A percentile compares a stretch with the other conserved stretches of the same genome.
phyloP scores from a whole-genome alignment of 139 green algal genomes.

The Pleodorina starrii region DNA sequence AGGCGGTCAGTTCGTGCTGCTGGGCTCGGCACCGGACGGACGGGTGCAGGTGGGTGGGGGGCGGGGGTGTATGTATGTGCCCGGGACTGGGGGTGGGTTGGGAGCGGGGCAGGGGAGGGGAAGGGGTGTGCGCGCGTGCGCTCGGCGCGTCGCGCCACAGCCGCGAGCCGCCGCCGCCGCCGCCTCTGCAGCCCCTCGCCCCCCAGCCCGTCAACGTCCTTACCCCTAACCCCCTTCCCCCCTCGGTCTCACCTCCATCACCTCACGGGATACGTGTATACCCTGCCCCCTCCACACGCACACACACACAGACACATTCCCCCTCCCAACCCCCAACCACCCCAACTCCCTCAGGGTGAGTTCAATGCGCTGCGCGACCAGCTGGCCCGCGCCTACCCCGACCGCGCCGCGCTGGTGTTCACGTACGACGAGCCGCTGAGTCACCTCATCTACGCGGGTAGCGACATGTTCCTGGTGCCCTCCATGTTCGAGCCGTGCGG shows the following conservation, averaged over 20 bases:
- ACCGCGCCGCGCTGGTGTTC: conserved; percentile 83
- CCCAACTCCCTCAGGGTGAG: conserved; percentile 70
- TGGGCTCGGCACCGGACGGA: conserved; percentile 92
- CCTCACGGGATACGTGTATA: too few relatives aligned
- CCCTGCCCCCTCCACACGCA: conserved; percentile 50
- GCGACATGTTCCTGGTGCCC: conserved; percentile 96
- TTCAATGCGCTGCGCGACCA: conserved; percentile 86
- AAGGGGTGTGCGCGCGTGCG: too few relatives aligned
- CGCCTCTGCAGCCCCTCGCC: too few relatives aligned
- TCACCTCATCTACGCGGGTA: conserved; percentile 94
- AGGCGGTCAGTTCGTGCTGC: conserved; percentile 97
- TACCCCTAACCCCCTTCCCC: too few relatives aligned
- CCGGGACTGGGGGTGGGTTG: not conserved
- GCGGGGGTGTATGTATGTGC: not conserved
- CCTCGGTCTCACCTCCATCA: too few relatives aligned
- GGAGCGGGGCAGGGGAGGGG: too few relatives aligned
- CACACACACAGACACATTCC: not conserved
- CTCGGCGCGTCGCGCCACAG: too few relatives aligned
- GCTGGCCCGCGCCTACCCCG: conserved; percentile 82
- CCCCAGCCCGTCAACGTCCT: too few relatives aligned
- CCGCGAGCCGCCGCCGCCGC: too few relatives aligned
- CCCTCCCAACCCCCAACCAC: too few relatives aligned
- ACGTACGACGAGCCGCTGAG: conserved; percentile 96
- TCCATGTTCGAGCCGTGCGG: conserved; percentile 97
- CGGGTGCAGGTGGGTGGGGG: conserved; percentile 67